These are phyloP conservation scores for Fusarium buharicum DNA, from an alignment of 2,329 filamentous ascomycete species.

Conservation along the genomic window DNA sequence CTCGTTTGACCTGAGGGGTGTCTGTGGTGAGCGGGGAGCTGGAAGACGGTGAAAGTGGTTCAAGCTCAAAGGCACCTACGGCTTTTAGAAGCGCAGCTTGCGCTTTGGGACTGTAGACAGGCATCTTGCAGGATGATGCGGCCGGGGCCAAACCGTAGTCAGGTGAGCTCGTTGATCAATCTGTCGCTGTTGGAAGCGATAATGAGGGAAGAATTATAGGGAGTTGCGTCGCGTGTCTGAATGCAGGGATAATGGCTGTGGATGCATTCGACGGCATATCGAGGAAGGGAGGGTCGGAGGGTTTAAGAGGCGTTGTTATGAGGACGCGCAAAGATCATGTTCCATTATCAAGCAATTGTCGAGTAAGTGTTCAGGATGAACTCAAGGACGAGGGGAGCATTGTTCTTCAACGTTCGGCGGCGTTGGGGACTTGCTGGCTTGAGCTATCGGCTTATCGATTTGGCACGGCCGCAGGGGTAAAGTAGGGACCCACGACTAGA, in stretches of 20 bases:
- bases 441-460: slow-evolving; percentile 43
- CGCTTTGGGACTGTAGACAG: slow-evolving; percentile 54
- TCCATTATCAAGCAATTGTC: slow-evolving; percentile 30
- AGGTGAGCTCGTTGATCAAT: slow-evolving; percentile 15
- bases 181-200: slow-evolving; percentile 18
- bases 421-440: slow-evolving; percentile 23
- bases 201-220: slow-evolving; percentile 31
- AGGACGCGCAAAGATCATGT: slow-evolving; percentile 16
- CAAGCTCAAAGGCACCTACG: slow-evolving; percentile 51
- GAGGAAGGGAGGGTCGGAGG: slow-evolving; percentile 9
- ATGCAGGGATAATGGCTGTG: slow-evolving; percentile 26
- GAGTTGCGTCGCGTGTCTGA: slow-evolving; percentile 45
- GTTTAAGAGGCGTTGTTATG: slow-evolving; percentile 30
- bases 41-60: slow-evolving; percentile 3
- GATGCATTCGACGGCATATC: slow-evolving; percentile 38
- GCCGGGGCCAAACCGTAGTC: slow-evolving; percentile 19
- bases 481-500: slow-evolving; percentile 7
- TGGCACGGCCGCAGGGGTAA: slow-evolving; percentile 24
- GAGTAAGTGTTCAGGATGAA: slow-evolving; percentile 31
- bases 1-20: slow-evolving; percentile 47
- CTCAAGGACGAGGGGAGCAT: slow-evolving; percentile 23
- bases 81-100: slow-evolving; percentile 68
- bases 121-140: slow-evolving; percentile 46
- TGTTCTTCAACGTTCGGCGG: slow-evolving; percentile 36
- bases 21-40: slow-evolving; percentile 25